Conservation (phyloP, 306 rosid genomes). For the Cucumis melo region DNA sequence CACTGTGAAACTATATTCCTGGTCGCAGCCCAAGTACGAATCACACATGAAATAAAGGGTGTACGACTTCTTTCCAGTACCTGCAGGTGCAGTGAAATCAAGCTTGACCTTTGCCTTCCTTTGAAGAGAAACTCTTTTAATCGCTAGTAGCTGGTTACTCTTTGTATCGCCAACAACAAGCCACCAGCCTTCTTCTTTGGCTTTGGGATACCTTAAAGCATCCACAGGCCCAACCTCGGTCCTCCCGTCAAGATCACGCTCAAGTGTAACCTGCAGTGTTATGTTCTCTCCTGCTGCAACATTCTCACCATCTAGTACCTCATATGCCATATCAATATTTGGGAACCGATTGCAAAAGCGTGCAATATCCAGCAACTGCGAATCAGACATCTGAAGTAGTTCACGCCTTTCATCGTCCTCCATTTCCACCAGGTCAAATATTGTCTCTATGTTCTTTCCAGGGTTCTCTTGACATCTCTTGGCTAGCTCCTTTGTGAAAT, state of each 20-base stretch:
- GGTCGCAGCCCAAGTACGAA: slow-evolving; percentile 90
- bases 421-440: slow-evolving; percentile 86
- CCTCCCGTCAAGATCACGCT: slow-evolving; percentile 69
- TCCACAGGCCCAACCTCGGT: slow-evolving; percentile 56
- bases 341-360: slow-evolving; percentile 76
- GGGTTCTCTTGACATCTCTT: slow-evolving; percentile 61
- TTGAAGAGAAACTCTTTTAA: slow-evolving; percentile 65
- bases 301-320: slow-evolving; percentile 46
- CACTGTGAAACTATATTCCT: slow-evolving; percentile 54
- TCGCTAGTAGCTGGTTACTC: slow-evolving; percentile 57
- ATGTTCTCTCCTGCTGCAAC: slow-evolving; percentile 54
- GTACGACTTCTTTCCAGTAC: slow-evolving; percentile 55
- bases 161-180: slow-evolving; percentile 77
- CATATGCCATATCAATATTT: slow-evolving; percentile 58
- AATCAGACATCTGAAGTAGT: slow-evolving; percentile 64
- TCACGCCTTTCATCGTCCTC: slow-evolving; percentile 72
- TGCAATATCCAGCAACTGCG: slow-evolving; percentile 62
- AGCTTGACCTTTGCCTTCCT: slow-evolving; percentile 61
- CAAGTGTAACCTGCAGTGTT: slow-evolving; percentile 51
- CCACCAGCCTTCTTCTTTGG: slow-evolving; percentile 98
- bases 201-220: slow-evolving; percentile 66
- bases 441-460: slow-evolving; percentile 55
- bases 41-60: slow-evolving; percentile 88
- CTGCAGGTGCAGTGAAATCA: slow-evolving; percentile 60
- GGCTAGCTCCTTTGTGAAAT: slow-evolving; percentile 80